Evolutionary conservation across 345 rosid genomes (phyloP).

Genomic region (Pistacia integerrima): DNA sequence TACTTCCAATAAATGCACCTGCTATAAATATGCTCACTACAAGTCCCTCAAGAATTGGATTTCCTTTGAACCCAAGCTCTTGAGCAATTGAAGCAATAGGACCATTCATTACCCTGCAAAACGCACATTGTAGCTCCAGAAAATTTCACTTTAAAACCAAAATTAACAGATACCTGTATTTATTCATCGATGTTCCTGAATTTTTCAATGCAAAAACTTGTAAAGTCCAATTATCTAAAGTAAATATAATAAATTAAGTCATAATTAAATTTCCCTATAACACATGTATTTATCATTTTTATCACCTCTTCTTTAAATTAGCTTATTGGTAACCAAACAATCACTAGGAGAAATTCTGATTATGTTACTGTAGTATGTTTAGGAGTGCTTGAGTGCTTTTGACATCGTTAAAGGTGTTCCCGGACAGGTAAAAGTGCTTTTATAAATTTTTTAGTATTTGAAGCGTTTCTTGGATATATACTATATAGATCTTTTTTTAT

Average conservation of each 20-base stretch:
- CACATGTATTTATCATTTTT: not conserved
- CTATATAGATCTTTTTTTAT: too few relatives aligned
- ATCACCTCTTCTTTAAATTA: not conserved
- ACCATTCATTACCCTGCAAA: conserved; percentile 79
- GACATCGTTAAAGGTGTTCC: too few relatives aligned
- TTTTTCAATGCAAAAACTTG: not conserved
- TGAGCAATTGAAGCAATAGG: conserved; percentile 72
- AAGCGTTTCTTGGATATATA: too few relatives aligned
- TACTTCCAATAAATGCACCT: conserved; percentile 80
- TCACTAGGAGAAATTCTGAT: not conserved
- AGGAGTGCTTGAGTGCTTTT: too few relatives aligned
- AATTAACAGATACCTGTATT: not conserved
- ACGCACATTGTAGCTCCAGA: not conserved
- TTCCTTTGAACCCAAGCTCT: conserved; percentile 76
- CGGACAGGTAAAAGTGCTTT: too few relatives aligned
- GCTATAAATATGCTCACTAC: conserved; percentile 82
- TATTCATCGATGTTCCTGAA: not conserved
- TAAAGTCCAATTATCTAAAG: not conserved
- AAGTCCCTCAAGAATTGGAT: conserved; percentile 68
- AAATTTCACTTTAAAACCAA: not conserved
- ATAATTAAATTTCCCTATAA: too few relatives aligned
- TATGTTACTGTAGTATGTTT: too few relatives aligned
- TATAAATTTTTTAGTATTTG: too few relatives aligned
- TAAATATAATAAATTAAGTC: not conserved
- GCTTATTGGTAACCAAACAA: not conserved